Conservation (phyloP, 192 early-diverging fungal species). For the Coemansia sp. region DNA sequence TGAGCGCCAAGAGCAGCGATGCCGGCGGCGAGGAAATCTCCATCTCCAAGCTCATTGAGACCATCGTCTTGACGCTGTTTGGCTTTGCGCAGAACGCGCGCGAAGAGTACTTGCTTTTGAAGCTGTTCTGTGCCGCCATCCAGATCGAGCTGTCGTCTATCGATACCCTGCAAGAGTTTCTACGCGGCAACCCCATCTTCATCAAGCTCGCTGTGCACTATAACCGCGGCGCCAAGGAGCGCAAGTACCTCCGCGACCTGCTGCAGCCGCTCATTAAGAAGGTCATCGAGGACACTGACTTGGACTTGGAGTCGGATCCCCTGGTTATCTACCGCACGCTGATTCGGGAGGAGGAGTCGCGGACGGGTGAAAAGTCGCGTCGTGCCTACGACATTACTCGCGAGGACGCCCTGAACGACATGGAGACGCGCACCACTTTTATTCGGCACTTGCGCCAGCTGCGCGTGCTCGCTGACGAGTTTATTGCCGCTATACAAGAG, state of each 20-base stretch:
- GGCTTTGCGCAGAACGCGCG: constrained; percentile 96
- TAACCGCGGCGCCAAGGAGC: constrained; percentile 93
- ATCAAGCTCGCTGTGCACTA: constrained; percentile 96
- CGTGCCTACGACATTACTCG: constrained; percentile 74
- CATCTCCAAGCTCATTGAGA: constrained; percentile 77
- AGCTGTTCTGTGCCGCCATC: constrained; percentile 88
- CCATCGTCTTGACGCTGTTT: constrained; percentile 87
- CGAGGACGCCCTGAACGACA: constrained; percentile 78
- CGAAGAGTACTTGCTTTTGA: constrained; percentile 95
- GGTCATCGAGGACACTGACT: constrained; percentile 69
- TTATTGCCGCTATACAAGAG: constrained; percentile 76
- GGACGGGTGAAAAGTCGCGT: constrained; percentile 77
- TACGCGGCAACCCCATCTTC: constrained; percentile 94
- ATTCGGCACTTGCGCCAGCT: constrained; percentile 73
- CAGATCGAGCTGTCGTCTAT: constrained; percentile 87
- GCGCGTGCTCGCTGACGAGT: constrained; percentile 75
- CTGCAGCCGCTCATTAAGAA: constrained; percentile 78
- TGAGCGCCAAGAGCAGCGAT: not conserved
- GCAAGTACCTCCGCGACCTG: constrained; percentile 82
- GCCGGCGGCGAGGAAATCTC: constrained; percentile 31
- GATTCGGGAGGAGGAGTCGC: constrained; percentile 87
- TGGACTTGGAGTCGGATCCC: constrained; percentile 93
- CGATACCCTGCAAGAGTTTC: constrained; percentile 80
- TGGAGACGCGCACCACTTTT: constrained; percentile 69
- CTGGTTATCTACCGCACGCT: constrained; percentile 81